phyloP scores from a whole-genome alignment of 2,329 filamentous ascomycete species.

The Fusarium pininemorale region DNA sequence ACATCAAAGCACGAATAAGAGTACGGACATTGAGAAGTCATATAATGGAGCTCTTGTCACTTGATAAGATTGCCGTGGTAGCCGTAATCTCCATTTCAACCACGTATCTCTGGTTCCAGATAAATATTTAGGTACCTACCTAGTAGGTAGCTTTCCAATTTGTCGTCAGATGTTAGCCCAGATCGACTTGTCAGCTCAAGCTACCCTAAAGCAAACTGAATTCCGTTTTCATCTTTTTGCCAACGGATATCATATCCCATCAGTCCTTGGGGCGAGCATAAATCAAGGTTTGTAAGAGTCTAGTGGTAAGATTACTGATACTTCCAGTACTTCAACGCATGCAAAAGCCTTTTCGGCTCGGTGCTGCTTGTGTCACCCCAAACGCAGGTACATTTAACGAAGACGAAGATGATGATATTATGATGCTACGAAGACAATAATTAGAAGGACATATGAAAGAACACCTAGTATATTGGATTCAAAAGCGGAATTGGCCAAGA shows the following conservation, averaged over 20 bases:
- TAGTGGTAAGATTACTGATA: not conserved
- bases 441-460: not conserved
- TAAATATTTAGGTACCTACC: too few relatives aligned
- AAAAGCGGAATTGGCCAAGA: slow-evolving; percentile 4
- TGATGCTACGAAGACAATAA: not conserved
- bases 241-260: not conserved
- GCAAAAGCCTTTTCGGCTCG: not conserved
- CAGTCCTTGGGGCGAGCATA: slow-evolving; percentile 14
- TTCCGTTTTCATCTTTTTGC: not conserved
- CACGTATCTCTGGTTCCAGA: not conserved
- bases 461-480: not conserved
- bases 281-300: slow-evolving; percentile 8
- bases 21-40: not conserved
- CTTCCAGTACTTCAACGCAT: not conserved
- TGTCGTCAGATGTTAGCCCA: not conserved
- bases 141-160: not conserved
- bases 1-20: not conserved
- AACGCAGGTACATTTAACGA: slow-evolving; percentile 17
- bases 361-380: slow-evolving; percentile 10
- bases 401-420: not conserved
- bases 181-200: too few relatives aligned
- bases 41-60: not conserved
- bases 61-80: not conserved
- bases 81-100: too few relatives aligned
- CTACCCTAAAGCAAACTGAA: not conserved